Percentiles rank a stretch among this genome's conserved stretches.
Evolutionary conservation across 2,329 filamentous ascomycete species (phyloP).

Genomic region (Ophiocordyceps sinensis): DNA sequence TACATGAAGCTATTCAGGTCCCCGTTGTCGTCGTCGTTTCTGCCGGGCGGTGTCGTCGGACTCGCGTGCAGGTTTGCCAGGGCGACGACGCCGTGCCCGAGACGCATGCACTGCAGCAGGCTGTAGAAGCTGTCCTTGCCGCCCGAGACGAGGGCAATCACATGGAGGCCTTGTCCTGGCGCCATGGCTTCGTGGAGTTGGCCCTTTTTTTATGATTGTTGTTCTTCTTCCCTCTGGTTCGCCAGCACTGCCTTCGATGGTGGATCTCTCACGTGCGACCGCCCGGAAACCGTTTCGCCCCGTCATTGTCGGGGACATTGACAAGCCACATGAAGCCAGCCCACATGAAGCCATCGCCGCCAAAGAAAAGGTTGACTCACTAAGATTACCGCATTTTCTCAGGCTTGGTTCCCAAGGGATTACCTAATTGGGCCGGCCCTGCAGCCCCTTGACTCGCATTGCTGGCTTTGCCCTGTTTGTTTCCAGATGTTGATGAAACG

Average conservation of each 20-base stretch:
- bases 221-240: too few species aligned
- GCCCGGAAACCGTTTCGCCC: too few species aligned
- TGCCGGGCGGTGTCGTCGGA: too few species aligned
- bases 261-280: neutral
- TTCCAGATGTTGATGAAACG: too few species aligned
- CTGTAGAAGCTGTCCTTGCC: slow-evolving; percentile 97
- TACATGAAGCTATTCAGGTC: slow-evolving; percentile 98
- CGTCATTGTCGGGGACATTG: neutral
- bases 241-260: too few species aligned
- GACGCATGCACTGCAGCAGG: slow-evolving; percentile 73
- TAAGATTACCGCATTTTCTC: too few species aligned
- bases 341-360: neutral
- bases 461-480: too few species aligned
- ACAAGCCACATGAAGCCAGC: neutral
- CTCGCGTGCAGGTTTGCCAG: slow-evolving; percentile 72
- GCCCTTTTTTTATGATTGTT: neutral
- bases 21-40: neutral
- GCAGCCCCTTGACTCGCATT: too few species aligned
- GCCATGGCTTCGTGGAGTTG: neutral
- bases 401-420: too few species aligned
- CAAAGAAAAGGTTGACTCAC: neutral
- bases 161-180: slow-evolving; percentile 38
- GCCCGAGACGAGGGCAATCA: slow-evolving; percentile 86
- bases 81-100: slow-evolving; percentile 75
- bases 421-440: neutral